These are phyloP conservation scores for Eudorina sp. DNA, from an alignment of 139 green algal species.

Conservation along the genomic window DNA sequence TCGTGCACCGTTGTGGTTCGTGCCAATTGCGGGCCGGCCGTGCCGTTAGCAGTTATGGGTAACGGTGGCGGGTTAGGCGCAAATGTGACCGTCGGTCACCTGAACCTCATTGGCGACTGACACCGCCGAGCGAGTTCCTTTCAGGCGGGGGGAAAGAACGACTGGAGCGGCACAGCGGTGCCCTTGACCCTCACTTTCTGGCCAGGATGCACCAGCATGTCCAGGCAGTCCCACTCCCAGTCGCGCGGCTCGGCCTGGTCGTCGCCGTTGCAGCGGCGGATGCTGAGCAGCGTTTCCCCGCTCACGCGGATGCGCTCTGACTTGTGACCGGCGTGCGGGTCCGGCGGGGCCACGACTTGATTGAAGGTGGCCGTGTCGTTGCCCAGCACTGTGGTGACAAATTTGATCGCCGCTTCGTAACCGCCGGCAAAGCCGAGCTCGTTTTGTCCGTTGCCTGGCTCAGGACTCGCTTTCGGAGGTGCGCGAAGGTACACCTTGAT, in stretches of 20 bases:
- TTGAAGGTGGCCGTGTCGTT: not conserved
- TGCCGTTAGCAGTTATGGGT: too few relatives aligned
- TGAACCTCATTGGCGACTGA: too few relatives aligned
- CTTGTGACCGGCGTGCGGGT: not conserved
- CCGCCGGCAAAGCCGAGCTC: too few relatives aligned
- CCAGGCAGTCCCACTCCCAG: not conserved
- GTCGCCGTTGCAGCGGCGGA: not conserved
- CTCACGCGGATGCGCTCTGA: not conserved
- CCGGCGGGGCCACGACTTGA: constrained; percentile 18
- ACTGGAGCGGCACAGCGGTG: not conserved
- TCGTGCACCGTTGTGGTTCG: too few relatives aligned
- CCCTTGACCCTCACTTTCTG: not conserved
- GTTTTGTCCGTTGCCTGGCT: too few relatives aligned
- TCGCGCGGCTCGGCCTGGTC: not conserved
- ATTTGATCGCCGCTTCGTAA: not conserved
- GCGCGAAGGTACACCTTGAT: not conserved
- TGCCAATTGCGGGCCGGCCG: too few relatives aligned
- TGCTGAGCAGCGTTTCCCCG: not conserved
- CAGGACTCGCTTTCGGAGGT: not conserved
- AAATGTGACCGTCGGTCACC: too few relatives aligned
- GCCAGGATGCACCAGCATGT: not conserved
- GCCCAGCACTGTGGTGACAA: not conserved
- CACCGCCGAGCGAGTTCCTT: too few relatives aligned
- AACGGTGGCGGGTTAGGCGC: too few relatives aligned
- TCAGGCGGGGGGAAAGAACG: too few relatives aligned